Evolutionary conservation across 2,329 filamentous ascomycete species (phyloP).

Genomic region (Emergomyces pasteurianus): DNA sequence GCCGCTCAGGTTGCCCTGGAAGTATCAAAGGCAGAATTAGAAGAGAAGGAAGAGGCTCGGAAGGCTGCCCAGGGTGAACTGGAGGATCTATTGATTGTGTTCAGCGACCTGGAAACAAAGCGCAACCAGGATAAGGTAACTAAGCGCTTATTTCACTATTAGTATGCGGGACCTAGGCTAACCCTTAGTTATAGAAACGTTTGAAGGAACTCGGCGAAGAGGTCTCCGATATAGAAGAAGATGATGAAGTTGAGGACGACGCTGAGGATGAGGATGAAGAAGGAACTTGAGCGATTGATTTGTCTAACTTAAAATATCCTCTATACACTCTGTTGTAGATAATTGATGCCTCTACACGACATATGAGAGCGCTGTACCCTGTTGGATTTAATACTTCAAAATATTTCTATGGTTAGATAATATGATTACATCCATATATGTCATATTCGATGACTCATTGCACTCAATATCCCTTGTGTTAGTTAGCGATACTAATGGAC

Average conservation of each 20-base stretch:
- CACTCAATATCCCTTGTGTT: neutral
- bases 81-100: conserved; percentile 71
- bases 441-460: neutral
- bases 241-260: conserved; percentile 46
- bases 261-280: conserved; percentile 31
- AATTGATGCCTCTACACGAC: neutral
- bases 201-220: conserved; percentile 55
- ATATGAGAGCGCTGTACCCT: neutral
- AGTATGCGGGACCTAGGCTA: conserved; percentile 8
- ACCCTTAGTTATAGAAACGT: conserved; percentile 40
- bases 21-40: conserved; percentile 21
- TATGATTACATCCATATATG: neutral
- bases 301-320: neutral
- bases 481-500: neutral
- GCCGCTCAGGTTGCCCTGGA: conserved; percentile 18
- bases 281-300: conserved; percentile 9
- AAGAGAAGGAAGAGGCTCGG: conserved; percentile 49
- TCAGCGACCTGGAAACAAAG: conserved; percentile 70
- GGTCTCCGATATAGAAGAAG: conserved; percentile 67
- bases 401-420: neutral
- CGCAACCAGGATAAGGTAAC: conserved; percentile 60
- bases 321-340: neutral
- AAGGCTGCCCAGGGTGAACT: conserved; percentile 58
- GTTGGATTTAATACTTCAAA: neutral
- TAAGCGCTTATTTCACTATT: conserved; percentile 7